Evolutionary conservation across 1,139 yeast species (phyloP).

Genomic region (Taiozyma sp.): DNA sequence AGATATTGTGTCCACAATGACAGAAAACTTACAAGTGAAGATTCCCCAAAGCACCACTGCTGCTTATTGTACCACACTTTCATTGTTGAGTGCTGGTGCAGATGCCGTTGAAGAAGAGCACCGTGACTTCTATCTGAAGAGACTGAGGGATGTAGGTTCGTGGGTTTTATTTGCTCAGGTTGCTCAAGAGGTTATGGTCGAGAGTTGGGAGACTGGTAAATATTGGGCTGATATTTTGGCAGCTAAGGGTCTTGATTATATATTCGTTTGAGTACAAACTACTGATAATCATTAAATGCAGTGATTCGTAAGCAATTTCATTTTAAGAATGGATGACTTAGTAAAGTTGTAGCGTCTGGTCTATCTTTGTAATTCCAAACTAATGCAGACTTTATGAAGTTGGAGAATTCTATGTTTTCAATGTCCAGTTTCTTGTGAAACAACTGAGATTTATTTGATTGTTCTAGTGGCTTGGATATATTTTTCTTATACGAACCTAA

Average conservation of each 20-base stretch:
- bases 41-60: conserved; percentile 47
- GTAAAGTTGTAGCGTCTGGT: conserved; percentile 26
- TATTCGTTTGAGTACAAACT: conserved; percentile 32
- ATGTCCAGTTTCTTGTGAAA: conserved; percentile 14
- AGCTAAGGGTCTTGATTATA: conserved; percentile 41
- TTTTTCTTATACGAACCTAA: conserved; percentile 33
- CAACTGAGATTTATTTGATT: conserved; percentile 24
- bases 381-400: conserved; percentile 15
- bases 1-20: conserved; percentile 41
- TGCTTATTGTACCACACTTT: conserved; percentile 51
- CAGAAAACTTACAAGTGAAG: conserved; percentile 30
- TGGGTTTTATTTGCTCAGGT: conserved; percentile 37
- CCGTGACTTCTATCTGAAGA: conserved; percentile 33
- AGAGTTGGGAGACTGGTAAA: conserved; percentile 54
- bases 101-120: conserved; percentile 38
- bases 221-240: conserved; percentile 54
- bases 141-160: conserved; percentile 45
- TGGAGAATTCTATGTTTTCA: conserved; percentile 14
- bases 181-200: conserved; percentile 44
- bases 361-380: conserved; percentile 21
- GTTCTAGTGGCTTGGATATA: conserved; percentile 9
- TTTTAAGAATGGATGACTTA: conserved; percentile 28
- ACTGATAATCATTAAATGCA: not conserved
- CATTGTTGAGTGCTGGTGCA: conserved; percentile 57
- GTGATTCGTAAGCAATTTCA: not conserved